phyloP scores from a whole-genome alignment of 306 rosid genomes.

The Oxytropis ochrocephala region DNA sequence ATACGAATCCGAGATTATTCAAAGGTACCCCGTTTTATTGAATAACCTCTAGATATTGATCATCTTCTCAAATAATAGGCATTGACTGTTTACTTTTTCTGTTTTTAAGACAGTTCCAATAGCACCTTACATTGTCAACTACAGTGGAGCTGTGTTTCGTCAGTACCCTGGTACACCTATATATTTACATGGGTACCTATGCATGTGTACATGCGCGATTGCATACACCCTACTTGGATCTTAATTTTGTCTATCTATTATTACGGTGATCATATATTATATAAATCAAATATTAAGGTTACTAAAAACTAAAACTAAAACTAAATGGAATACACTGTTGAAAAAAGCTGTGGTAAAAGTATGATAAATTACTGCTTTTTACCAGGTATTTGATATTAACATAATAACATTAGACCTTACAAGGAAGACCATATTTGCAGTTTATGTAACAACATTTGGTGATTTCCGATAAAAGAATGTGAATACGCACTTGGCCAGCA shows the following conservation, averaged over 20 bases:
- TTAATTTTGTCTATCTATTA: neutral
- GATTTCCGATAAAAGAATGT: neutral
- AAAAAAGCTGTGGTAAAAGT: neutral
- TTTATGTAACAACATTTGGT: neutral
- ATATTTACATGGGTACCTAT: neutral
- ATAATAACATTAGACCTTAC: neutral
- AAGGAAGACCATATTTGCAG: neutral
- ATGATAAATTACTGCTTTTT: neutral
- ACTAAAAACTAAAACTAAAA: neutral
- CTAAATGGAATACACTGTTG: neutral
- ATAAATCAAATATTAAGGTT: neutral
- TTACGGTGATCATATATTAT: neutral
- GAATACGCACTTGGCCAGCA: neutral
- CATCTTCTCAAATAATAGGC: slow-evolving; percentile 11
- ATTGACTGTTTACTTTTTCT: slow-evolving; percentile 21
- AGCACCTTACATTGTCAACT: slow-evolving; percentile 85
- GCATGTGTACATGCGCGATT: neutral
- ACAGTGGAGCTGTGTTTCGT: slow-evolving; percentile 91
- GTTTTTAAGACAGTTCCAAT: slow-evolving; percentile 73
- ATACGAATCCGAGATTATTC: slow-evolving; percentile 89
- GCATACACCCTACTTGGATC: neutral
- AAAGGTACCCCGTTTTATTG: slow-evolving; percentile 42
- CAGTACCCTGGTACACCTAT: slow-evolving; percentile 77
- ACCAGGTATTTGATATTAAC: slow-evolving; percentile 5
- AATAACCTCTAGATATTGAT: neutral